These are phyloP conservation scores for Cairneyella variabilis DNA, from an alignment of 495 filamentous ascomycete genomes.

Conservation along the genomic window DNA sequence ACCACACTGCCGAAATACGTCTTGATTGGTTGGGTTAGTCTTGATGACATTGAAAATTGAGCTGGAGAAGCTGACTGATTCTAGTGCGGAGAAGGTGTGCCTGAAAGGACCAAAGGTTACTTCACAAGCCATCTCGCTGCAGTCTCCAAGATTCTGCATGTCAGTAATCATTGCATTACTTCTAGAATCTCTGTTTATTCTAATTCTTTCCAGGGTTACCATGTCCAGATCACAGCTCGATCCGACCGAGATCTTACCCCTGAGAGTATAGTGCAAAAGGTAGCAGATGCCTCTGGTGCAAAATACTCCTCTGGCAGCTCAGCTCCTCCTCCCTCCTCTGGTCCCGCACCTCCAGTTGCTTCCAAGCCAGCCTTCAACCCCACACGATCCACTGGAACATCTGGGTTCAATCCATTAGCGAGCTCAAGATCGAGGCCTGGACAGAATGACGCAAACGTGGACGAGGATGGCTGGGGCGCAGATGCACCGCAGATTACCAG, in stretches of 20 bases:
- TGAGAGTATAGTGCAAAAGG: conserved; percentile 84
- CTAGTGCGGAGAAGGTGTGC: conserved; percentile 91
- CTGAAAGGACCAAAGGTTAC: conserved; percentile 95
- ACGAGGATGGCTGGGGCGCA: conserved; percentile 86
- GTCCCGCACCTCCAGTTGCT: conserved; percentile 61
- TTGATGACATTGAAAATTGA: neutral
- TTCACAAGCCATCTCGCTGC: conserved; percentile 91
- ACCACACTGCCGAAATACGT: conserved; percentile 87
- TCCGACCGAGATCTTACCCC: conserved; percentile 84
- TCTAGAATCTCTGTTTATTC: neutral
- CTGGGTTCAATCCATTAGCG: conserved; percentile 60
- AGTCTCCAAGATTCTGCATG: conserved; percentile 84
- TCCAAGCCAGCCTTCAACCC: conserved; percentile 90
- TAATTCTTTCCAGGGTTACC: conserved; percentile 63
- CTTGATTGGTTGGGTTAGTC: conserved; percentile 76
- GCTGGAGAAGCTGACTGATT: conserved; percentile 16
- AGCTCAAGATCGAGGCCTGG: conserved; percentile 48
- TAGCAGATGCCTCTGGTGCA: conserved; percentile 92
- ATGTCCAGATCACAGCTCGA: conserved; percentile 93
- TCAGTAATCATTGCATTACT: neutral
- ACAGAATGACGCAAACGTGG: conserved; percentile 44
- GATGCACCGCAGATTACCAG: conserved; percentile 88
- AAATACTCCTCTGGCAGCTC: conserved; percentile 71
- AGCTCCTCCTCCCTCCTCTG: conserved; percentile 19
- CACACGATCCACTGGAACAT: conserved; percentile 60